Conservation (phyloP, 192 early-diverging fungal species). For the Glomus cerebriforme region DNA sequence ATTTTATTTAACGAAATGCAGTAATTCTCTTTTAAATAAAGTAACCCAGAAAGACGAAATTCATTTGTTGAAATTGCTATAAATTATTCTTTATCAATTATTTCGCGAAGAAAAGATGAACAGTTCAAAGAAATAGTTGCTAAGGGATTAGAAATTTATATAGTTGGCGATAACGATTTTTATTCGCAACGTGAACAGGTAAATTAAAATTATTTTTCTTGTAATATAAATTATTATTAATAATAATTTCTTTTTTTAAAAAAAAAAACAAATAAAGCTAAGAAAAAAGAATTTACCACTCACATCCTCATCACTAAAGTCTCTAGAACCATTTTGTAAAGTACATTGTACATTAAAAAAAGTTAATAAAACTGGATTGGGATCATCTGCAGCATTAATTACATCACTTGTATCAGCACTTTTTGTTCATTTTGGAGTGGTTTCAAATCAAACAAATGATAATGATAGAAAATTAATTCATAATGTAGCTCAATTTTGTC, state of each 20-base stretch:
- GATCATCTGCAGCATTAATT: slow-evolving; percentile 95
- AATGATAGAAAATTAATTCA: slow-evolving; percentile 66
- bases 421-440: slow-evolving; percentile 68
- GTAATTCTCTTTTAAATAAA: neutral
- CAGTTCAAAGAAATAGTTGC: slow-evolving; percentile 35
- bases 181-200: slow-evolving; percentile 94
- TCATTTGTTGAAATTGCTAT: slow-evolving; percentile 68
- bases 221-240: neutral
- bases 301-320: slow-evolving; percentile 55
- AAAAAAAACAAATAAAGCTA: too few relatives aligned
- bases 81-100: slow-evolving; percentile 47
- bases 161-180: slow-evolving; percentile 97
- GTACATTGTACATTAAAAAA: slow-evolving; percentile 61
- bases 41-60: slow-evolving; percentile 49
- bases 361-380: slow-evolving; percentile 96
- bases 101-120: slow-evolving; percentile 37
- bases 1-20: neutral
- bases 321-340: slow-evolving; percentile 63
- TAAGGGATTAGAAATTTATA: slow-evolving; percentile 66
- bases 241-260: too few relatives aligned
- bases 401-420: slow-evolving; percentile 86
- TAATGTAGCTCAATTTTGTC: slow-evolving; percentile 86
- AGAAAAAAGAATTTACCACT: slow-evolving; percentile 47
- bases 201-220: neutral
- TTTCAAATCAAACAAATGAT: slow-evolving; percentile 27